These are phyloP conservation scores for Pichia inconspicua DNA, from an alignment of 1,139 yeast species.

Conservation along the genomic window DNA sequence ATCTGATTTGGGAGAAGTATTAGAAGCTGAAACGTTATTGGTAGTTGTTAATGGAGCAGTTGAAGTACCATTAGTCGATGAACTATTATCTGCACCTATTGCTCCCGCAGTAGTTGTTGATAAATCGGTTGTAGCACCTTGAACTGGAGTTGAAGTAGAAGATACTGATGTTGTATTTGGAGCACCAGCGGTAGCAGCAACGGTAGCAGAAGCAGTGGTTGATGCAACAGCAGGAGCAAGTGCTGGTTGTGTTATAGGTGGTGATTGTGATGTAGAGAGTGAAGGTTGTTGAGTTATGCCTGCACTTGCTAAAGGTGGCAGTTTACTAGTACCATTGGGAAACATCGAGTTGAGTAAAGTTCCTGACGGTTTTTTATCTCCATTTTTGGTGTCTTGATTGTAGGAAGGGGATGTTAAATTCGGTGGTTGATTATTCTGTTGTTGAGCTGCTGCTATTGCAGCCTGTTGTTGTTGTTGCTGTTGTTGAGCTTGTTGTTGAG, in stretches of 20 bases:
- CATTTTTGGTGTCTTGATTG: neutral
- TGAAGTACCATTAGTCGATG: neutral
- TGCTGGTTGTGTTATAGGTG: neutral
- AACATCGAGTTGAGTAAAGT: neutral
- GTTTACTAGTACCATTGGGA: neutral
- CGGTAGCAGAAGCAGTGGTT: neutral
- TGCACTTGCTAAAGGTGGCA: neutral
- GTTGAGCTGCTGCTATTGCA: neutral
- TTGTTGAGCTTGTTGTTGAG: conserved; percentile 12
- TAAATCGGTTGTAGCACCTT: neutral
- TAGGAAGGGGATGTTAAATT: neutral
- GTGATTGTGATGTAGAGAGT: neutral
- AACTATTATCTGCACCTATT: neutral
- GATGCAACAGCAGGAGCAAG: neutral
- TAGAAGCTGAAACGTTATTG: neutral
- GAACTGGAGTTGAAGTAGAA: neutral
- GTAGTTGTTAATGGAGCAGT: neutral
- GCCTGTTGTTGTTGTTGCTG: conserved; percentile 12
- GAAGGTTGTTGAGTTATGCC: neutral
- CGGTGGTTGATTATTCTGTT: conserved; percentile 5
- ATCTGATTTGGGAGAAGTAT: neutral
- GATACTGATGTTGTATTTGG: neutral
- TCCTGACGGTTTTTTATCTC: neutral
- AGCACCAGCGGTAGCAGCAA: no score
- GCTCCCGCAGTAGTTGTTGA: neutral